Conservation (phyloP, 2,329 filamentous ascomycete genomes). For the Helicocarpus griseus region DNA sequence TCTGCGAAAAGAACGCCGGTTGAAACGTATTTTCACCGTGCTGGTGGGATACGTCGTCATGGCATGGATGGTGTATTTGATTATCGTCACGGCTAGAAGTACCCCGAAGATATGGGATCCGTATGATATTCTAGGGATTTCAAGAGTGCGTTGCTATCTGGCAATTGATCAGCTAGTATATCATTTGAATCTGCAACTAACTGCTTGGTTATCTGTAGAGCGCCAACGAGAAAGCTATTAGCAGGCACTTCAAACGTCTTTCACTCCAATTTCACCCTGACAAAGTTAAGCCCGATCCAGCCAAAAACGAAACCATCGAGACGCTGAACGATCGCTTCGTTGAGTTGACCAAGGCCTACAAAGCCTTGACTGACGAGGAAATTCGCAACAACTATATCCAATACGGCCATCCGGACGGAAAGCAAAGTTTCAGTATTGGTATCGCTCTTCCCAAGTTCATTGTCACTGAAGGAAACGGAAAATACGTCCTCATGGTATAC, state of each 20-base stretch:
- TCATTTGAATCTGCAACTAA: constrained; percentile 5
- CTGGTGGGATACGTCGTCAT: constrained; percentile 72
- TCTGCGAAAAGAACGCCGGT: constrained; percentile 76
- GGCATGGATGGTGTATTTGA: constrained; percentile 85
- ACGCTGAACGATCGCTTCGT: constrained; percentile 80
- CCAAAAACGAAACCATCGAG: constrained; percentile 84
- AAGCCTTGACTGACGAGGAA: constrained; percentile 93
- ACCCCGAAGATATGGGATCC: constrained; percentile 84
- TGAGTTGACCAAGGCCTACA: constrained; percentile 95
- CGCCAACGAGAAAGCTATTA: constrained; percentile 81
- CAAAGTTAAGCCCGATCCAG: constrained; percentile 72
- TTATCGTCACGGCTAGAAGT: constrained; percentile 63
- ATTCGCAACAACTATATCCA: constrained; percentile 94
- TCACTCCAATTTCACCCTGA: constrained; percentile 86
- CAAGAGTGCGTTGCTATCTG: constrained; percentile 50
- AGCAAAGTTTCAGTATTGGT: constrained; percentile 95
- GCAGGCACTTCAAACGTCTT: constrained; percentile 77
- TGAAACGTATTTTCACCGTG: constrained; percentile 74
- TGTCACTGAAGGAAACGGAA: constrained; percentile 84
- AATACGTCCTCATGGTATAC: constrained; percentile 88
- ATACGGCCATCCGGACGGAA: constrained; percentile 93
- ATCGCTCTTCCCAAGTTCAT: constrained; percentile 93
- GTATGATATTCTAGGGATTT: constrained; percentile 83
- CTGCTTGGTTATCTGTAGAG: constrained; percentile 43
- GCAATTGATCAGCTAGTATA: neutral